These are phyloP conservation scores for Stereum hirsutum DNA, from an alignment of 1,284 basidiomycete genomes.

Conservation along the genomic window DNA sequence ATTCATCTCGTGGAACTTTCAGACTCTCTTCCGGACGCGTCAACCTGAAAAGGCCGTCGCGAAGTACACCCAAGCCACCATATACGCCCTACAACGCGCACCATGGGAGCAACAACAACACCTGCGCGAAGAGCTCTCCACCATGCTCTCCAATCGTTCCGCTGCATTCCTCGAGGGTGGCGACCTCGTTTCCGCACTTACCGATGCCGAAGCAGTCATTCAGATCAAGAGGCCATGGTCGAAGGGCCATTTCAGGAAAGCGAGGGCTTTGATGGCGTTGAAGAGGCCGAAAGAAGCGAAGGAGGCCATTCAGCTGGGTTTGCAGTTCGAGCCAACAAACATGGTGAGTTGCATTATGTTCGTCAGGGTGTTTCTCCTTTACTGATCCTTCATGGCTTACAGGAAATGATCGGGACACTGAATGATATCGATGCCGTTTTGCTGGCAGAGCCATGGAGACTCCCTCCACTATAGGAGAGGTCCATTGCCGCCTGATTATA, in stretches of 20 bases:
- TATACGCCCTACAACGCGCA: constrained; percentile 76
- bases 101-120: constrained; percentile 84
- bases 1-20: constrained; percentile 1
- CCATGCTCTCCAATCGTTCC: constrained; percentile 85
- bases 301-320: constrained; percentile 74
- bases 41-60: constrained; percentile 71
- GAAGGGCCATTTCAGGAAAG: constrained; percentile 93
- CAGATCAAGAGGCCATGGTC: constrained; percentile 82
- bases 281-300: constrained; percentile 66
- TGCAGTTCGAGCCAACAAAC: constrained; percentile 88
- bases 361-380: background rate
- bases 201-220: constrained; percentile 89
- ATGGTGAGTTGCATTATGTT: constrained; percentile 32
- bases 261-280: constrained; percentile 80
- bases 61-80: constrained; percentile 79
- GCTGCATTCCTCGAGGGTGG: constrained; percentile 76
- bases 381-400: background rate
- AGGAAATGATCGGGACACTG: constrained; percentile 12
- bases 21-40: constrained; percentile 74
- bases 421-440: constrained; percentile 10
- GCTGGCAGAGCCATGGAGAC: background rate
- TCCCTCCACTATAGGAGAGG: no score
- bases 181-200: constrained; percentile 76
- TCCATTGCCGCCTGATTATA: no score
- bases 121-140: constrained; percentile 84